Percentiles rank a stretch among this genome's conserved stretches.
These are phyloP conservation scores for Trichoderma sp. DNA, from an alignment of 2,329 filamentous ascomycete species.

Conservation along the genomic window DNA sequence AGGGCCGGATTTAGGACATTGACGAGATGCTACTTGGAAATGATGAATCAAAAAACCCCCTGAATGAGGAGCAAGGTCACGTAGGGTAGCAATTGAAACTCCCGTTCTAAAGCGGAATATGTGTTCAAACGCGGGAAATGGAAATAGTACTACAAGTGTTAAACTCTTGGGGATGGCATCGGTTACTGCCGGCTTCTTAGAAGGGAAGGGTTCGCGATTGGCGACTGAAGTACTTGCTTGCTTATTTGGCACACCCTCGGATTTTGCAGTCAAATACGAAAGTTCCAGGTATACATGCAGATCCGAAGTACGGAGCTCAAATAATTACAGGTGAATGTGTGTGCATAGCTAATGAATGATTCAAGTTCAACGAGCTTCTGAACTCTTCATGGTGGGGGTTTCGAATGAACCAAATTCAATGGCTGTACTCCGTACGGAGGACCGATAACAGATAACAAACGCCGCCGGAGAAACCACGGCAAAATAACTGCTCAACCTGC, in stretches of 20 bases:
- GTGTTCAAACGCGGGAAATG: neutral
- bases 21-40: neutral
- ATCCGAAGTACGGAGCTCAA: neutral
- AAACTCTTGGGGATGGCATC: neutral
- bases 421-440: neutral
- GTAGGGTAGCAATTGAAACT: neutral
- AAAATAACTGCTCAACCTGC: neutral
- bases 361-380: neutral
- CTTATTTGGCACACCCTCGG: neutral
- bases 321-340: neutral
- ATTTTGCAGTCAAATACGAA: no score
- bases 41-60: neutral
- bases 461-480: slow-evolving; percentile 13
- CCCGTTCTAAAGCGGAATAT: neutral
- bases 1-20: neutral
- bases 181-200: neutral
- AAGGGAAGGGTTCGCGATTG: neutral
- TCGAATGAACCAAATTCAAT: neutral
- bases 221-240: neutral
- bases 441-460: neutral
- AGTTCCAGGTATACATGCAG: neutral
- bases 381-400: neutral
- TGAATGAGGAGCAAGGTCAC: neutral
- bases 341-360: neutral
- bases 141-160: neutral